Conservation (phyloP, 495 filamentous ascomycete genomes). For the Hypoxylon fragiforme region DNA sequence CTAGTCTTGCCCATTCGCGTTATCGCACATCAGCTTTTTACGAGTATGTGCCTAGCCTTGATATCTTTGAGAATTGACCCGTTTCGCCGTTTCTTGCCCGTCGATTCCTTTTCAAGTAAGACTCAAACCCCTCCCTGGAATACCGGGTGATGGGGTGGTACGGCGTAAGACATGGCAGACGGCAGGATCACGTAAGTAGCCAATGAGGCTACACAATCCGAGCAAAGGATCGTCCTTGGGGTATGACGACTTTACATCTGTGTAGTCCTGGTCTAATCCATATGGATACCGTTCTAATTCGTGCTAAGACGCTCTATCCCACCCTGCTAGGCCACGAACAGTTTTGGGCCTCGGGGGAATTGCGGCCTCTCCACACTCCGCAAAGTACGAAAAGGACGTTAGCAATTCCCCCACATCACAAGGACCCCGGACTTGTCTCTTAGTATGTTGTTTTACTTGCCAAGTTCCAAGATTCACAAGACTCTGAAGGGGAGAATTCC, state of each 20-base stretch:
- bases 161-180: conserved; percentile 20
- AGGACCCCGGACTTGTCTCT: conserved; percentile 7
- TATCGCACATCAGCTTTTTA: too few species aligned
- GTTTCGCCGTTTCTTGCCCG: too few species aligned
- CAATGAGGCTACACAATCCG: conserved; percentile 7
- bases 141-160: conserved; percentile 4
- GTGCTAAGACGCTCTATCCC: neutral
- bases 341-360: conserved; percentile 33
- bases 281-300: too few species aligned
- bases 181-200: conserved; percentile 10
- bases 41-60: too few species aligned
- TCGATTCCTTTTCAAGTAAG: too few species aligned
- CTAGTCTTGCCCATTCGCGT: too few species aligned
- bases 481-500: too few species aligned
- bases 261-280: too few species aligned
- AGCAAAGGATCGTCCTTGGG: conserved; percentile 12
- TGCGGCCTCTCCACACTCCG: conserved; percentile 34
- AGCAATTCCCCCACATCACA: conserved; percentile 21
- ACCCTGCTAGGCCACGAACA: conserved; percentile 20
- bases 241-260: conserved; percentile 13
- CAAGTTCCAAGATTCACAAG: too few species aligned
- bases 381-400: conserved; percentile 17
- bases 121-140: too few species aligned
- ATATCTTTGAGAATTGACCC: too few species aligned
- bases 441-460: neutral